A percentile compares a stretch with the other conserved stretches of the same genome.
These are phyloP conservation scores for Linnemannia elongata DNA, from an alignment of 192 early-diverging fungal genomes.

Conservation along the genomic window DNA sequence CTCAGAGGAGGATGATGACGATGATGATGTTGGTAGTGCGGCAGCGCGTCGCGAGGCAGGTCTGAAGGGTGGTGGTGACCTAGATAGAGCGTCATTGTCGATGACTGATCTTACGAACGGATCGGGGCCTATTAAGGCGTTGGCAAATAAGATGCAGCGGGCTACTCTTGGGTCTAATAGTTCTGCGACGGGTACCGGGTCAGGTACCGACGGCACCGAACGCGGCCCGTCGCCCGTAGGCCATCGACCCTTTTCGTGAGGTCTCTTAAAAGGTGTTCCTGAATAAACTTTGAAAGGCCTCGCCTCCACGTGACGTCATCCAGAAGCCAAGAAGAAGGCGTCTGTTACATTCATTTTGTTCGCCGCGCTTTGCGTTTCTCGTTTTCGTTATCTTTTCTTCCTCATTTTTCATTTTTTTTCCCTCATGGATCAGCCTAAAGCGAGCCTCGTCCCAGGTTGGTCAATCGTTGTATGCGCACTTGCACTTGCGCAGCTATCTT, in stretches of 20 bases:
- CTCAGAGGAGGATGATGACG: slow-evolving; percentile 30
- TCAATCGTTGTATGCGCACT: not conserved
- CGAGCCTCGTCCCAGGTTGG: slow-evolving; percentile 43
- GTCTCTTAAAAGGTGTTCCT: too few species aligned
- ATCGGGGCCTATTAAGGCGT: not conserved
- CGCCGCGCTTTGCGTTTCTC: not conserved
- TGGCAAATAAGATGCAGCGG: not conserved
- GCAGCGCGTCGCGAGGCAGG: not conserved
- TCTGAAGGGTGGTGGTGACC: not conserved
- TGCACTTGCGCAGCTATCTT: not conserved
- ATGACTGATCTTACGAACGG: not conserved
- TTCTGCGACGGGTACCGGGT: not conserved
- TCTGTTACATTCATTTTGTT: not conserved
- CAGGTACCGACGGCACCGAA: not conserved
- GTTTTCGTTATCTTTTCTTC: not conserved
- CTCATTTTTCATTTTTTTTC: not conserved
- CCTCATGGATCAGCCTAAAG: slow-evolving; percentile 22
- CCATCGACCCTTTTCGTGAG: not conserved
- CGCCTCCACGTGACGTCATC: not conserved
- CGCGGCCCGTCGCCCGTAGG: not conserved
- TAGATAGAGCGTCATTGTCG: not conserved
- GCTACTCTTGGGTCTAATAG: not conserved
- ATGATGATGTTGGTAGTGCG: not conserved
- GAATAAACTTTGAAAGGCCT: not conserved
- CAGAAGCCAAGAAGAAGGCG: not conserved